Conservation (phyloP, 306 rosid species). For the Lagenaria siceraria region DNA sequence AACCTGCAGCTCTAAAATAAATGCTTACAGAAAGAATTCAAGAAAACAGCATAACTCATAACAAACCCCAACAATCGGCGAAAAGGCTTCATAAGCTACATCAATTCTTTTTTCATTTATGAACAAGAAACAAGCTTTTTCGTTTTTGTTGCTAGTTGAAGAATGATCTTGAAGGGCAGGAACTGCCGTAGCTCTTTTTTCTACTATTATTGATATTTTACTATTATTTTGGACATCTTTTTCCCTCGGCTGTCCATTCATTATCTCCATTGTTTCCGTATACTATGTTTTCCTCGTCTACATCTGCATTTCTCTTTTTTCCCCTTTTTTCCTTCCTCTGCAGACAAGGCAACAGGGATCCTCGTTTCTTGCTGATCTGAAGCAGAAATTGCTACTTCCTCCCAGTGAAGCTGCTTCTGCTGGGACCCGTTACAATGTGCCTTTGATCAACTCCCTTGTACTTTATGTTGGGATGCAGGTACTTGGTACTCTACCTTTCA, state of each 20-base stretch:
- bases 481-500: constrained; percentile 1
- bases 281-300: neutral
- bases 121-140: neutral
- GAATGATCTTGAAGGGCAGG: neutral
- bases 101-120: neutral
- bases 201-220: neutral
- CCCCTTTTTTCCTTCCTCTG: constrained; percentile 3
- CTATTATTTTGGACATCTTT: neutral
- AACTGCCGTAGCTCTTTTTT: neutral
- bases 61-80: too few species aligned
- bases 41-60: too few species aligned
- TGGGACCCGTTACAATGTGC: constrained; percentile 87
- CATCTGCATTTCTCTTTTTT: neutral
- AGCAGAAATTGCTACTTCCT: constrained; percentile 73
- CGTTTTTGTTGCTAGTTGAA: neutral
- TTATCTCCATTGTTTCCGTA: neutral
- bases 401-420: constrained; percentile 69
- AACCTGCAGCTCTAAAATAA: neutral
- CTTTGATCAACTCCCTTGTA: constrained; percentile 87
- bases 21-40: too few species aligned
- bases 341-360: constrained; percentile 68
- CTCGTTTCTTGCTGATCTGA: constrained; percentile 65
- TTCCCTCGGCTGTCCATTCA: neutral
- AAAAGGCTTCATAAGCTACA: too few species aligned
- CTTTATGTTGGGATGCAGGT: constrained; percentile 99